Conservation (phyloP, 495 filamentous ascomycete species). For the Ramalina peruviana region DNA sequence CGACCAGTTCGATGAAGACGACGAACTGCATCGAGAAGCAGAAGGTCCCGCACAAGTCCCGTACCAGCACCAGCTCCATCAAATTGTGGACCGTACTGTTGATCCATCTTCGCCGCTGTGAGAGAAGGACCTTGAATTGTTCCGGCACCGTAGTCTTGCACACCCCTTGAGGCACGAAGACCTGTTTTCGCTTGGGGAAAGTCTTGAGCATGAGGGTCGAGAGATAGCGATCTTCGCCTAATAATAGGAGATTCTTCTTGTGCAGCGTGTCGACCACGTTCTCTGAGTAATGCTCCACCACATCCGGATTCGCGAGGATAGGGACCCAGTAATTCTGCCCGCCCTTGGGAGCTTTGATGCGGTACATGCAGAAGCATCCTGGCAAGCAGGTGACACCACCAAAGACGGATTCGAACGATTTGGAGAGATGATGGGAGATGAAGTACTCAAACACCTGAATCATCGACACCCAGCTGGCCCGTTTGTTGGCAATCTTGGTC, state of each 20-base stretch:
- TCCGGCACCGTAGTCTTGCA: constrained; percentile 98
- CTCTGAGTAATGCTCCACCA: constrained; percentile 98
- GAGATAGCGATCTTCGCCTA: constrained; percentile 94
- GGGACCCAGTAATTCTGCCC: constrained; percentile 99
- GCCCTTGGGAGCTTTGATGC: constrained; percentile 97
- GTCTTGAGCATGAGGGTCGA: constrained; percentile 96
- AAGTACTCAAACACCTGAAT: constrained; percentile 99
- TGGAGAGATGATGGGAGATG: constrained; percentile 92
- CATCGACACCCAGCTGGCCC: constrained; percentile 84
- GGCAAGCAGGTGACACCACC: constrained; percentile 98
- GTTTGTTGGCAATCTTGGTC: constrained; percentile 99
- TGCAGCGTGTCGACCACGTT: constrained; percentile 98
- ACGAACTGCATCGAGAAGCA: constrained; percentile 99
- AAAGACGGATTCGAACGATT: constrained; percentile 96
- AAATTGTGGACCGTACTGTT: constrained; percentile 98
- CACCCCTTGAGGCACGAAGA: constrained; percentile 95
- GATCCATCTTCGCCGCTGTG: constrained; percentile 94
- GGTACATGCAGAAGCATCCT: constrained; percentile 99
- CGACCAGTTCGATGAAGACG: constrained; percentile 88
- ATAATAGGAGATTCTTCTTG: constrained; percentile 91
- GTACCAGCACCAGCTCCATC: constrained; percentile 90
- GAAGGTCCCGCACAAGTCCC: constrained; percentile 96
- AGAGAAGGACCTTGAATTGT: constrained; percentile 79
- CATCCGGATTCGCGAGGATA: constrained; percentile 94
- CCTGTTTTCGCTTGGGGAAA: constrained; percentile 97